These are phyloP conservation scores for Taphrina wiesneri DNA, from an alignment of 1,139 yeast species.

Conservation along the genomic window DNA sequence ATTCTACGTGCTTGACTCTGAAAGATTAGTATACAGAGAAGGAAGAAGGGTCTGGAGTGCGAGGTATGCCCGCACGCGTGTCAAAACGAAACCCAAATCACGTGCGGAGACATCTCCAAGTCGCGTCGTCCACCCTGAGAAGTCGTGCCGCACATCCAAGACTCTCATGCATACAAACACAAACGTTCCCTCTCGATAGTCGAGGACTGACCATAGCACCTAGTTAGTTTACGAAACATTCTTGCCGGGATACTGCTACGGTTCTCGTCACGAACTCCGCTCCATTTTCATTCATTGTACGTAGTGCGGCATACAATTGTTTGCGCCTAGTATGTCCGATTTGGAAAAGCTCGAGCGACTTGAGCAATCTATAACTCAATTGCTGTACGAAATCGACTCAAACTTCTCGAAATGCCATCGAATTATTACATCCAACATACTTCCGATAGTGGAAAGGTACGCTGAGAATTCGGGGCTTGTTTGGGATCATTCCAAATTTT, in stretches of 20 bases:
- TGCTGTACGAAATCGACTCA: slow-evolving; percentile 76
- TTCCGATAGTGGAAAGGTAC: slow-evolving; percentile 63
- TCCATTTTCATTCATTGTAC: too few species aligned
- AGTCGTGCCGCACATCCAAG: not conserved
- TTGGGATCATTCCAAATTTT: slow-evolving; percentile 57
- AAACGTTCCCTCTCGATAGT: not conserved
- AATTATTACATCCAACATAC: slow-evolving; percentile 59
- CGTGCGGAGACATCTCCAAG: not conserved
- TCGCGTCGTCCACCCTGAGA: not conserved
- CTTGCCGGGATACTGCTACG: too few species aligned
- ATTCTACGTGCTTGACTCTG: too few species aligned
- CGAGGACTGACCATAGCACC: too few species aligned
- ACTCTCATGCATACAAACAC: not conserved
- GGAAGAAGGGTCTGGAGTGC: too few species aligned
- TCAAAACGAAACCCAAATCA: not conserved
- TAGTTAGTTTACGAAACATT: too few species aligned
- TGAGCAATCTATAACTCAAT: slow-evolving; percentile 78
- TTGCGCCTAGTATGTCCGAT: slow-evolving; percentile 9
- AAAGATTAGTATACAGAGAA: too few species aligned
- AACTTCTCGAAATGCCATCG: slow-evolving; percentile 66
- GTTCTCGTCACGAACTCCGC: too few species aligned
- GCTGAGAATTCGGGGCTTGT: slow-evolving; percentile 58
- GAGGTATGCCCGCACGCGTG: too few species aligned
- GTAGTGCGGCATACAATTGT: too few species aligned
- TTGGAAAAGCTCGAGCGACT: slow-evolving; percentile 56